Evolutionary conservation across 2,329 filamentous ascomycete genomes (phyloP).

Genomic region (Colletotrichum magnum): DNA sequence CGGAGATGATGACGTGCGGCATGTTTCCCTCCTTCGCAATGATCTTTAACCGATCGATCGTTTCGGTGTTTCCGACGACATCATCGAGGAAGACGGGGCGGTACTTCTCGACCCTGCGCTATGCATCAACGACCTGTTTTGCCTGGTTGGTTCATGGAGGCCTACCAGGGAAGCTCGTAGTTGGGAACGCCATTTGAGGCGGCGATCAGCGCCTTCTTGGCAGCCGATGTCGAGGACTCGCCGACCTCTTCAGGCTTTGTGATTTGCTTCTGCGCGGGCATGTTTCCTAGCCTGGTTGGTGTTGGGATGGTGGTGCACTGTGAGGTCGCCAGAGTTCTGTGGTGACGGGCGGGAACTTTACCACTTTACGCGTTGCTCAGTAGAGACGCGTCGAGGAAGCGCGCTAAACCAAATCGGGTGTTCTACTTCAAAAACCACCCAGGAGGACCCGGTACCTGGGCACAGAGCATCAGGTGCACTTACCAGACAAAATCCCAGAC

Average conservation of each 20-base stretch:
- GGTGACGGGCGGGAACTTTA: conserved; percentile 16
- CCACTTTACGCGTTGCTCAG: conserved; percentile 40
- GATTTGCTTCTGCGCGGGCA: conserved; percentile 59
- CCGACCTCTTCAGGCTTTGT: conserved; percentile 66
- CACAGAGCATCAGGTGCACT: too few relatives aligned
- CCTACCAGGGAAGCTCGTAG: conserved; percentile 86
- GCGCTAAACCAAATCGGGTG: conserved; percentile 19
- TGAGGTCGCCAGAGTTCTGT: conserved; percentile 11
- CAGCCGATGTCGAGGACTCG: conserved; percentile 73
- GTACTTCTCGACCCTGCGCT: conserved; percentile 95
- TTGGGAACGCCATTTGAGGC: conserved; percentile 65
- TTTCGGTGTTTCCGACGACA: conserved; percentile 97
- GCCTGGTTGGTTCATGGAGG: neutral
- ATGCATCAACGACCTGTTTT: conserved; percentile 42
- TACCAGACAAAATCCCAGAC: too few relatives aligned
- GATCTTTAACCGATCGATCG: conserved; percentile 96
- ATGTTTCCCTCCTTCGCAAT: conserved; percentile 99
- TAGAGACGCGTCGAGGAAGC: conserved; percentile 37
- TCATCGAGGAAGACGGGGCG: conserved; percentile 95
- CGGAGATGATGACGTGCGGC: conserved; percentile 99
- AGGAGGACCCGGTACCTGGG: too few relatives aligned
- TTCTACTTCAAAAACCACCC: neutral
- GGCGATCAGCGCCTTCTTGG: conserved; percentile 68
- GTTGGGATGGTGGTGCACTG: conserved; percentile 9
- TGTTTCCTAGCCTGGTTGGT: conserved; percentile 6